Conservation (phyloP, 1,284 basidiomycete genomes). For the Baeospora myosura region DNA sequence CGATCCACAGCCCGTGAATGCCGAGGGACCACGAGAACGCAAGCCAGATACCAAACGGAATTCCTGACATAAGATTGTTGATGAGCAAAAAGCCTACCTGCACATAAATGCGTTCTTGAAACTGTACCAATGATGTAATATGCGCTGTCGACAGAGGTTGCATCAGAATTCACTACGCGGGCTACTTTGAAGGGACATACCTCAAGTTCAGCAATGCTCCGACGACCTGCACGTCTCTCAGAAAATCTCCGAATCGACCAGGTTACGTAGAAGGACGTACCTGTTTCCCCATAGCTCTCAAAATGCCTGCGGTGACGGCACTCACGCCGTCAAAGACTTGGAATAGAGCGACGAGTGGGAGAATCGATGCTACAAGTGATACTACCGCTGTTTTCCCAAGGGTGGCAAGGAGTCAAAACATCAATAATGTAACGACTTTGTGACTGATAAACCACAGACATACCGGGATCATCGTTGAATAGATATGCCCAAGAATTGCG, state of each 20-base stretch:
- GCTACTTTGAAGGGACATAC: not conserved
- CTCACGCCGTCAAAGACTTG: slow-evolving; percentile 57
- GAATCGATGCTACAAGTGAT: slow-evolving; percentile 57
- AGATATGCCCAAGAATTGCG: slow-evolving; percentile 71
- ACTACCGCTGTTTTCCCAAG: slow-evolving; percentile 44
- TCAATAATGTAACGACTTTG: not conserved
- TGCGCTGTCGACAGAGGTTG: slow-evolving; percentile 24
- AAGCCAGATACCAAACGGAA: slow-evolving; percentile 45
- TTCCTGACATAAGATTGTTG: too few species aligned
- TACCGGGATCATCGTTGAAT: slow-evolving; percentile 78
- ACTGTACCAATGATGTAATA: slow-evolving; percentile 45
- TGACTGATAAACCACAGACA: too few species aligned
- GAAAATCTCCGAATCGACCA: not conserved
- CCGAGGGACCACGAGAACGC: slow-evolving; percentile 35
- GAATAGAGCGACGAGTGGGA: slow-evolving; percentile 71
- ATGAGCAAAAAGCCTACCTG: not conserved
- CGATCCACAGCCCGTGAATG: slow-evolving; percentile 45
- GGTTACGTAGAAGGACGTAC: slow-evolving; percentile 16
- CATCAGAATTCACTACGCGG: not conserved
- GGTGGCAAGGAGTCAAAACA: not conserved
- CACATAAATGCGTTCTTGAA: slow-evolving; percentile 2
- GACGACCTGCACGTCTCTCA: slow-evolving; percentile 25
- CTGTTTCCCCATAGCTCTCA: slow-evolving; percentile 61
- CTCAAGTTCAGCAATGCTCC: slow-evolving; percentile 44
- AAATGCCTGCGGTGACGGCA: slow-evolving; percentile 54